Evolutionary conservation across 768 basidiomycete species (phyloP), one percentile per base, ranked within the genome.

Genomic region (Gloeopeniophorella convolvens): DNA sequence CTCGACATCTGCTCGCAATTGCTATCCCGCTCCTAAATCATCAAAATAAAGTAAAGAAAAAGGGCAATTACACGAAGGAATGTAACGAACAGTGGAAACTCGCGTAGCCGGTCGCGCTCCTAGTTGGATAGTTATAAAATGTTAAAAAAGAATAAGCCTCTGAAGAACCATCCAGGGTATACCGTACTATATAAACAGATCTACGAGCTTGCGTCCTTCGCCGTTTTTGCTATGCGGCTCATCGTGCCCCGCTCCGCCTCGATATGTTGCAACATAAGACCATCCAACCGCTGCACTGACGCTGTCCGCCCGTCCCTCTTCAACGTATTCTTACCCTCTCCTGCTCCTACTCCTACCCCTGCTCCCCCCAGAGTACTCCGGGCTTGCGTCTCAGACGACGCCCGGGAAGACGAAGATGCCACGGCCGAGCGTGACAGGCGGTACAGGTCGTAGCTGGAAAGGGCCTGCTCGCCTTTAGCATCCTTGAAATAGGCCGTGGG

Each of bases 231-330:
- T 63, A 92, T 89, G 67, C 80, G 74, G 69, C 78, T 84, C 59
- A 92, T 73, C 28, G 79, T 82, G 61, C 89, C 84, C 69, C 80
- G 82, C 68, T 92, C 89, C 45, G 82, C 75, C 67, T 86, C 85
- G 71, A 91, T 85, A 63, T 92, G 89, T 64, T 84, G 81, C 46
- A 81, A 68, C 45, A 92, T 68, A 79, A 92, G 76, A 54, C 87
- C 89, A 63, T 91, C 87, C 56, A 91, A 68, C 66, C 73, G 78
- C 67, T 68, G 72, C 53, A 83, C 63, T 24, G 80, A 80, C 65
- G 85, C 82, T 56, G 79, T 70, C 52, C 73, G 74, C 35, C 63
- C 68, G 56, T 72, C 68, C 44, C 65, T 68, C 28, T 60, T 61
- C 50, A 24, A 16, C 12, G 18, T n/a, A 5, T 13, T 24, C 35